Conservation (phyloP, 257 asterid species). For the Ocimum tenuiflorum region DNA sequence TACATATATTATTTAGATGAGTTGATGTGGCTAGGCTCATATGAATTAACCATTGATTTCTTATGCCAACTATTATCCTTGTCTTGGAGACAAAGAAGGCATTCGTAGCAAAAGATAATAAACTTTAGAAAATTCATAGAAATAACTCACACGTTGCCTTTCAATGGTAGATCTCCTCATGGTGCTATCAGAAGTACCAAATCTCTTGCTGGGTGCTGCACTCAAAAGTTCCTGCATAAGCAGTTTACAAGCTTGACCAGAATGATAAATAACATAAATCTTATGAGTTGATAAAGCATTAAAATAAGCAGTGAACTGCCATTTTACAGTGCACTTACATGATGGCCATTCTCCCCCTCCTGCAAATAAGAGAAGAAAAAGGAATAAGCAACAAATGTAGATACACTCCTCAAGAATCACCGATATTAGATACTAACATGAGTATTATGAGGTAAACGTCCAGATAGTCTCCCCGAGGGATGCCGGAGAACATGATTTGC, state of each 20-base stretch:
- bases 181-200: conserved; percentile 39
- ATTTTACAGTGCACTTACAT: conserved; percentile 40
- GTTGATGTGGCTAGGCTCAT: background rate
- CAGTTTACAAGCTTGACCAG: conserved; percentile 11
- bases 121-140: background rate
- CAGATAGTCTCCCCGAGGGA: conserved; percentile 51
- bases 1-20: background rate
- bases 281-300: conserved; percentile 1
- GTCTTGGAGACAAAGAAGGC: conserved; percentile 4
- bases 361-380: conserved; percentile 26
- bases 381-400: conserved; percentile 11
- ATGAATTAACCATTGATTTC: background rate
- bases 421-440: conserved; percentile 32
- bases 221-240: conserved; percentile 47
- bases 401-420: background rate
- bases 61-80: background rate
- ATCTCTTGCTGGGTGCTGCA: conserved; percentile 34
- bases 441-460: conserved; percentile 32
- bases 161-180: conserved; percentile 24
- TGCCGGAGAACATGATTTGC: conserved; percentile 52
- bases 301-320: background rate
- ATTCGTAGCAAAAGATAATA: background rate
- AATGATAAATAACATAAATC: background rate
- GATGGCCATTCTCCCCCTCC: conserved; percentile 63
- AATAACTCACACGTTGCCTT: conserved; percentile 60